A percentile compares a stretch with the other conserved stretches of the same genome.
Conservation (phyloP, 2,329 filamentous ascomycete species). For the Bipolaris zeicola region DNA sequence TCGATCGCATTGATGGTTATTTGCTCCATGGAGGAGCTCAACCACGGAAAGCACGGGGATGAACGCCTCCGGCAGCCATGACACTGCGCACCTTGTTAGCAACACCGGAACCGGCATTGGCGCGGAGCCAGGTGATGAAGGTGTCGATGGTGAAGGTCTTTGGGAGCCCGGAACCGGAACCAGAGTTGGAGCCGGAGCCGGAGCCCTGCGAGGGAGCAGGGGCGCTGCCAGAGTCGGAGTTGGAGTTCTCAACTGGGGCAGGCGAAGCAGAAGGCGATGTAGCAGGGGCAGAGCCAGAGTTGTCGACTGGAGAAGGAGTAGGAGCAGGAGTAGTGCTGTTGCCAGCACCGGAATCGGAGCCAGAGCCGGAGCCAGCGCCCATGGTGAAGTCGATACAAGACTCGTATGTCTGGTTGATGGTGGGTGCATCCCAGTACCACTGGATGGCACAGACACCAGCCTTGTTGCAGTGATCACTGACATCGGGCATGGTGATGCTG, state of each 20-base stretch:
- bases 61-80: conserved; percentile 29
- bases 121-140: conserved; percentile 42
- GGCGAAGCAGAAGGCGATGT: conserved; percentile 12
- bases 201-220: conserved; percentile 13
- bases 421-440: conserved; percentile 65
- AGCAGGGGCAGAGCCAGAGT: conserved; percentile 17
- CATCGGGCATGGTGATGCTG: conserved; percentile 60
- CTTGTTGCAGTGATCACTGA: conserved; percentile 55
- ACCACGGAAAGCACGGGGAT: conserved; percentile 38
- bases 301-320: conserved; percentile 8
- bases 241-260: no score
- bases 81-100: conserved; percentile 34
- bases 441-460: conserved; percentile 61
- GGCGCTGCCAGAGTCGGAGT: conserved; percentile 15
- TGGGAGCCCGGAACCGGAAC: conserved; percentile 26
- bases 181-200: conserved; percentile 10
- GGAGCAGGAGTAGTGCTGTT: conserved; percentile 15
- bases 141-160: conserved; percentile 42
- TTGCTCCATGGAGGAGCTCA: conserved; percentile 6
- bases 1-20: neutral
- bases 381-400: conserved; percentile 65
- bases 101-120: conserved; percentile 30
- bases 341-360: neutral
- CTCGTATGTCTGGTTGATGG: conserved; percentile 66
- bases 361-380: conserved; percentile 35